Base-by-base conservation (phyloP, 2,329 filamentous ascomycete genomes). In the Clonostachys byssicola region DNA sequence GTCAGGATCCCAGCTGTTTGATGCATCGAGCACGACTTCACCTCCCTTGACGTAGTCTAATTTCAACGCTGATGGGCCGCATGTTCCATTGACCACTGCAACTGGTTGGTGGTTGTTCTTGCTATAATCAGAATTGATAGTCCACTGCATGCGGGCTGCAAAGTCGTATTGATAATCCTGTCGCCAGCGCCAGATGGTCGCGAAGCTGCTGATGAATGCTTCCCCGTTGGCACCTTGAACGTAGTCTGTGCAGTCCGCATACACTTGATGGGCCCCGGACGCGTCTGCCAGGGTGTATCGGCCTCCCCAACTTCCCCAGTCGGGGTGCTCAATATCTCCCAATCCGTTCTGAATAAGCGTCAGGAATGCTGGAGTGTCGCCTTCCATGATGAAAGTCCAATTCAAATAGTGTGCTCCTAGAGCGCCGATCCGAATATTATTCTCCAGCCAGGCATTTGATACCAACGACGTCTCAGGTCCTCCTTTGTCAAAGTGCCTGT, bases 251-350 rank as follows among this genome's bases (percentile, higher is more conserved):
- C 65, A 58, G 40, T 51, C 54, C 48, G 60, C 60, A 30, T 61
- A 56, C 44, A 40, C 47, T 20, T 14, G 34, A 42, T 12, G 57
- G 60, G 3, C 56, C 50, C 41, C 66, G 65, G 36, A n/a, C 7
- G 14, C 14, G 9, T 18, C 43, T 43, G 17, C 50, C 45, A 33
- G 61, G 46, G 49, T 40, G 42, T 75, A 77, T 3, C 74, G 61
- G 0, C 74, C 73, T 16, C 74, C 73, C 74, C 74, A 77, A 1
- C 65, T 67, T 3, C 74, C 74, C 49, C 65, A 77, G 12, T 65
- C 55, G 0, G 73, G 73, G 47, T 66, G 62, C 16, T 75, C 72
- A 0, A 68, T 60, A 6, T 65, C 62, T 34, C 69, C 68, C 1
- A 77, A 64, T 12, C 51, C 52, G 35, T 54, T 54, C 47, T 53